Evolutionary conservation across 2,329 filamentous ascomycete genomes (phyloP).

Genomic region (Aureobasidium lini): DNA sequence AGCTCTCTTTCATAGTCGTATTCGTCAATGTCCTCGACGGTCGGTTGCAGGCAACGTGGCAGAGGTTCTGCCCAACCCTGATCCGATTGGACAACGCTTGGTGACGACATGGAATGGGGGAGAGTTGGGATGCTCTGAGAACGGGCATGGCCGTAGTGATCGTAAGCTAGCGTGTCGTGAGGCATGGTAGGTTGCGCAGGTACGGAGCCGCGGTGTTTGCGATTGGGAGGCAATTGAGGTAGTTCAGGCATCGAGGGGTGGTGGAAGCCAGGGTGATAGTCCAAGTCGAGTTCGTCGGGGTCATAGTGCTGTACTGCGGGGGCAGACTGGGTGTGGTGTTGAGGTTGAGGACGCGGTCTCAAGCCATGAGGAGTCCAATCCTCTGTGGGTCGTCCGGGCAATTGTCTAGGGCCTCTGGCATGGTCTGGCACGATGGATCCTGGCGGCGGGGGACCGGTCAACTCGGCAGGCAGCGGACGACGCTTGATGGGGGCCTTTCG

Average conservation of each 20-base stretch:
- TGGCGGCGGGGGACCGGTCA: not conserved
- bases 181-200: constrained; percentile 20
- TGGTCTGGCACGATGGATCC: constrained; percentile 6
- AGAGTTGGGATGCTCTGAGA: constrained; percentile 6
- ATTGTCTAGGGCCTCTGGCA: not conserved
- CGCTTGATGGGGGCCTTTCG: constrained; percentile 65
- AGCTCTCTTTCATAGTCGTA: constrained; percentile 25
- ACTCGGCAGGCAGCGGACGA: constrained; percentile 63
- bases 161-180: constrained; percentile 8
- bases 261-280: constrained; percentile 14
- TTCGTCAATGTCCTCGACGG: constrained; percentile 54
- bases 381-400: constrained; percentile 3
- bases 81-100: not conserved
- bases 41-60: constrained; percentile 46
- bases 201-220: constrained; percentile 20
- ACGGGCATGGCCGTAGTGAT: not conserved
- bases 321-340: not conserved
- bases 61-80: constrained; percentile 11
- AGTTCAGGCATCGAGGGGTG: constrained; percentile 26
- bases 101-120: constrained; percentile 8
- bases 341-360: not conserved
- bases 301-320: constrained; percentile 3
- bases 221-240: constrained; percentile 27
- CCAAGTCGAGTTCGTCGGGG: constrained; percentile 3
- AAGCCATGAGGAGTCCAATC: constrained; percentile 11